Evolutionary conservation across 1,284 basidiomycete species (phyloP), one percentile per base, ranked within the genome.

Genomic region (Ustilago shanxiensis): DNA sequence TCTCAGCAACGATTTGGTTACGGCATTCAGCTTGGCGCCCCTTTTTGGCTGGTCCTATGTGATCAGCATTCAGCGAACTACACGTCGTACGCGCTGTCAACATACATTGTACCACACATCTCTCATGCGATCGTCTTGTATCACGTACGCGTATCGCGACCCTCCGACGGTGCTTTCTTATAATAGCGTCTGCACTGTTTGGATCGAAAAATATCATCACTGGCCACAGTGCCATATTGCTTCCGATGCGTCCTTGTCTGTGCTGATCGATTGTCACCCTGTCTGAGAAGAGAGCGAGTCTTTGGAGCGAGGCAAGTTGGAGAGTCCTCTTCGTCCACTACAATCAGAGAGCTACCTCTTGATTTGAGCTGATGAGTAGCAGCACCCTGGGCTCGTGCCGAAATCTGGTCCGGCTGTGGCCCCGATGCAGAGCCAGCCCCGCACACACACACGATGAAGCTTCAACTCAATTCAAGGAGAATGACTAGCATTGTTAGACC

Each of bases 191-290:
- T 35, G 24, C 33, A 31, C 28, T 37, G 54, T 44, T 41, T 56
- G 59, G 29, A 65, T 54, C 45, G 58, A 35, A 61, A 71, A 72
- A 72, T 72, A 66, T 66, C 63, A 71, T 65, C 41, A 60, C 58
- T 39, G 64, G 63, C 69, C 45, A 51, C 31, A 16, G 69, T 45
- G 69, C 64, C 69, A 53, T 50, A 37, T 66, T 66, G 69, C 59
- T 45, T 66, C 51, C 29, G 24, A 37, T 33, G 29, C 16, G 28
- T 53, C 22, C 39, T 20, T 44, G 16, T 20, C 20, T 20, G 41
- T 20, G 10, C 54, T 45, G 37, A 35, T 3, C 28, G 41, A 44
- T 6, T 33, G n/a, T n/a, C n/a, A n/a, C n/a, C n/a, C n/a, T n/a
- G n/a, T n/a, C n/a, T n/a, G n/a, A n/a, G n/a, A n/a, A n/a, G n/a